Conservation (phyloP, 148 eudicot species). For the Rhododendron griersonianum region DNA sequence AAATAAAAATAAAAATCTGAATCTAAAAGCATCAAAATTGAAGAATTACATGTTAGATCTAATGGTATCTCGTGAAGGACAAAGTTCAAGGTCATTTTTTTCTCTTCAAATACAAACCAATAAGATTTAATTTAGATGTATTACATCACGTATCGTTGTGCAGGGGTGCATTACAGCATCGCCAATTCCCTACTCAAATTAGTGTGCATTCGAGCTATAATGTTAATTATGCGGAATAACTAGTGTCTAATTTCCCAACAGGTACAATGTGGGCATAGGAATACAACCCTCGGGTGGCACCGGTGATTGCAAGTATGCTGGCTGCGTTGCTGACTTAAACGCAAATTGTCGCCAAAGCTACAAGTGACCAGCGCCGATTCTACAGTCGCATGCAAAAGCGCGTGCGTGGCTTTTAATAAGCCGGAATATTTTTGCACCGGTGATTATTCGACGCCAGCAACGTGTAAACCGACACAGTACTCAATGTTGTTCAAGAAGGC, state of each 20-base stretch:
- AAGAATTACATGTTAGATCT: too few species aligned
- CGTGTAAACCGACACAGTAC: slow-evolving; percentile 55
- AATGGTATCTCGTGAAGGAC: too few species aligned
- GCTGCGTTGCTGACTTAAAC: slow-evolving; percentile 59
- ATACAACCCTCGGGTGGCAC: slow-evolving; percentile 33
- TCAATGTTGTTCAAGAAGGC: slow-evolving; percentile 67
- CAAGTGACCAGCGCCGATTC: slow-evolving; percentile 26
- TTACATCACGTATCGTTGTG: too few species aligned
- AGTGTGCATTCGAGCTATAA: too few species aligned
- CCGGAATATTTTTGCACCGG: slow-evolving; percentile 75
- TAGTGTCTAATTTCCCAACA: not conserved
- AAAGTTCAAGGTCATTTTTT: too few species aligned
- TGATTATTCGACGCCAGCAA: slow-evolving; percentile 47
- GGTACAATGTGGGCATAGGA: slow-evolving; percentile 49
- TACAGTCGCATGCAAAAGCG: slow-evolving; percentile 62
- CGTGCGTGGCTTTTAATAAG: slow-evolving; percentile 51
- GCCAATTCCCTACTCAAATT: too few species aligned
- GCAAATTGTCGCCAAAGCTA: slow-evolving; percentile 43
- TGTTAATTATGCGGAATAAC: too few species aligned
- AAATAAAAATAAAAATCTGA: too few species aligned
- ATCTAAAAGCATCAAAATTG: too few species aligned
- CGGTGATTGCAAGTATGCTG: slow-evolving; percentile 62
- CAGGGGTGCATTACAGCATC: too few species aligned
- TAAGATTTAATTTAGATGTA: too few species aligned
- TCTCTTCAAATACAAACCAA: too few species aligned